phyloP scores from a whole-genome alignment of 2,329 filamentous ascomycete genomes.

The Pestalotiopsis sp. region DNA sequence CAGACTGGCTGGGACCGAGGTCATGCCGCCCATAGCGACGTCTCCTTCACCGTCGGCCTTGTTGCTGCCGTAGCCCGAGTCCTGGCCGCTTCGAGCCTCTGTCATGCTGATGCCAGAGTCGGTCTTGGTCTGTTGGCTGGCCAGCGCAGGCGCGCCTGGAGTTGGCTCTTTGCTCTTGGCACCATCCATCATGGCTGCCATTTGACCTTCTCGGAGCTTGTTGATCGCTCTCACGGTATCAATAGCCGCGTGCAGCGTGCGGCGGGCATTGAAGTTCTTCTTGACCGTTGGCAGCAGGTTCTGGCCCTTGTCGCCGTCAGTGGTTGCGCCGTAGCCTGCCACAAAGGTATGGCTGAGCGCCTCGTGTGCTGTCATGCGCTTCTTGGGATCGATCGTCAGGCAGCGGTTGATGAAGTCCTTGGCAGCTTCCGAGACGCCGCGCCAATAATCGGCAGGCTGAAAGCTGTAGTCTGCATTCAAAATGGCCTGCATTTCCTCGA shows the following conservation, averaged over 20 bases:
- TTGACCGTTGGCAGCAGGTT: conserved; percentile 71
- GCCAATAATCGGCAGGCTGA: conserved; percentile 94
- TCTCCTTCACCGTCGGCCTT: conserved; percentile 35
- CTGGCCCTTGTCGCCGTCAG: conserved; percentile 54
- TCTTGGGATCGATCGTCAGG: conserved; percentile 84
- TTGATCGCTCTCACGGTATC: conserved; percentile 73
- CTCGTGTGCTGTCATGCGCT: conserved; percentile 89
- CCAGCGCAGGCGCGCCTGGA: conserved; percentile 37
- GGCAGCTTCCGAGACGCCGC: conserved; percentile 81
- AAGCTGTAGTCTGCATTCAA: conserved; percentile 96
- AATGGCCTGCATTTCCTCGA: conserved; percentile 99
- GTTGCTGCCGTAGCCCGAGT: conserved; percentile 48
- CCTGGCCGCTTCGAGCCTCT: conserved; percentile 33
- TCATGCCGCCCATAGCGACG: conserved; percentile 49
- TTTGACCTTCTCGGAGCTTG: conserved; percentile 66
- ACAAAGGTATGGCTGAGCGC: conserved; percentile 70
- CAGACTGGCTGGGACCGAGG: conserved; percentile 51
- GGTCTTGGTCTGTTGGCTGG: conserved; percentile 36
- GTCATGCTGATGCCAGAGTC: conserved; percentile 48
- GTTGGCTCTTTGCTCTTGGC: conserved; percentile 52
- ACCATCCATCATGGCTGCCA: conserved; percentile 62
- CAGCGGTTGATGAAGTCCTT: conserved; percentile 93
- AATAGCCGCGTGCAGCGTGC: conserved; percentile 71
- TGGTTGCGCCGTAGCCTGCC: conserved; percentile 49
- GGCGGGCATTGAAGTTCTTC: conserved; percentile 74